phyloP scores from a whole-genome alignment of 306 rosid species.

The Medicago ruthenica region DNA sequence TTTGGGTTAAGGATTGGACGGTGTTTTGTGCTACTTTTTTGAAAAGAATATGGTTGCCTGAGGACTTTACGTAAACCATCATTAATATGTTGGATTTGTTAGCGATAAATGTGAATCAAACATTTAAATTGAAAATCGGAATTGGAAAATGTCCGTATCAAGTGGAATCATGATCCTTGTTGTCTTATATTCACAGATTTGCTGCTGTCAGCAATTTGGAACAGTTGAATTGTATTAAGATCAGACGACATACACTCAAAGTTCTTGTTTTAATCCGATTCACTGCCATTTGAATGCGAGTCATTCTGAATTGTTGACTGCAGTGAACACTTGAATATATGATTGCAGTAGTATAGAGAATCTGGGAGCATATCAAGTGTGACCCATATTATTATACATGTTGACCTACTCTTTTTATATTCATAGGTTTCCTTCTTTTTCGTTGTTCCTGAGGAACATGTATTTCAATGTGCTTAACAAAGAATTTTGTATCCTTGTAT shows the following conservation, averaged over 20 bases:
- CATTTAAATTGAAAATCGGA: not conserved
- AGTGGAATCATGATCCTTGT: not conserved
- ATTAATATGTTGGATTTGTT: constrained; percentile 2
- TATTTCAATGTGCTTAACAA: not conserved
- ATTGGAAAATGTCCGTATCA: constrained; percentile 3
- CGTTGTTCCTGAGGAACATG: not conserved
- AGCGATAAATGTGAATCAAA: not conserved
- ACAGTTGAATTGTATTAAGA: not conserved
- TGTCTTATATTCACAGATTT: not conserved
- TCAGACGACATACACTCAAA: not conserved
- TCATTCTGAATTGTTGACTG: constrained; percentile 19
- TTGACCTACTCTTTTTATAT: constrained; percentile 2
- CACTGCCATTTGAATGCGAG: not conserved
- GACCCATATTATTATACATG: too few relatives aligned
- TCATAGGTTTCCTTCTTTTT: constrained; percentile 1
- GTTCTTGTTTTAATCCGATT: not conserved
- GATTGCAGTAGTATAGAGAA: constrained; percentile 3
- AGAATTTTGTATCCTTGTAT: not conserved
- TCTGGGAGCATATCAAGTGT: constrained; percentile 2
- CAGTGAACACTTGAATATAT: not conserved
- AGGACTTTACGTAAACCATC: not conserved
- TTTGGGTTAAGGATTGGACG: constrained; percentile 27
- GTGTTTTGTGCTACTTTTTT: constrained; percentile 19
- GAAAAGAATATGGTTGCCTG: constrained; percentile 13
- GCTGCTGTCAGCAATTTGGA: not conserved